These are phyloP conservation scores for Mycena amicta DNA, from an alignment of 768 basidiomycete genomes.

Conservation along the genomic window DNA sequence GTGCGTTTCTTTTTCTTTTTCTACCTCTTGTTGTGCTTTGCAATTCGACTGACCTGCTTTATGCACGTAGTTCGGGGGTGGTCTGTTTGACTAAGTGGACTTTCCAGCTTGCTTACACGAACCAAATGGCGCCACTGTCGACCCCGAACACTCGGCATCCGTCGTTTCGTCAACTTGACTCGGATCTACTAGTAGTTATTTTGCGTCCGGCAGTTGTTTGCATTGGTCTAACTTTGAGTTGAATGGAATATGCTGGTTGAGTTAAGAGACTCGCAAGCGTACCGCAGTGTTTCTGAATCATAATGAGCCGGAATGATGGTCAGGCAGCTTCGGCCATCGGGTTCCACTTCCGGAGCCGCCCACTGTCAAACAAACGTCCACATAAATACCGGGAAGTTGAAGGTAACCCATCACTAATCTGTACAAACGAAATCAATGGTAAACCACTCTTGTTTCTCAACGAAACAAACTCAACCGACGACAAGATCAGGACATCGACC, in stretches of 20 bases:
- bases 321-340: too few relatives aligned
- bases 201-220: too few relatives aligned
- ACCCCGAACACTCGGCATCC: too few relatives aligned
- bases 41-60: not conserved
- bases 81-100: constrained; percentile 10
- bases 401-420: not conserved
- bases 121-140: not conserved
- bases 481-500: constrained; percentile 19
- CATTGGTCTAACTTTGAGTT: too few relatives aligned
- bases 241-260: too few relatives aligned
- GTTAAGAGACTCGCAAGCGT: too few relatives aligned
- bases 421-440: not conserved
- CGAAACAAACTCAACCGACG: not conserved
- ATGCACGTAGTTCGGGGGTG: constrained; percentile 13
- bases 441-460: not conserved
- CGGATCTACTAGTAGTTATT: too few relatives aligned
- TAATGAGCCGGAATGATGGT: too few relatives aligned
- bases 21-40: not conserved
- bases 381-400: not conserved
- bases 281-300: too few relatives aligned
- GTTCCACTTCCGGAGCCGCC: too few relatives aligned
- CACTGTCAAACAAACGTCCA: not conserved
- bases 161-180: too few relatives aligned
- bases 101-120: not conserved
- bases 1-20: not conserved